Evolutionary conservation across 768 basidiomycete species (phyloP), one percentile per base, ranked within the genome.

Genomic region (Suillus bovinus): DNA sequence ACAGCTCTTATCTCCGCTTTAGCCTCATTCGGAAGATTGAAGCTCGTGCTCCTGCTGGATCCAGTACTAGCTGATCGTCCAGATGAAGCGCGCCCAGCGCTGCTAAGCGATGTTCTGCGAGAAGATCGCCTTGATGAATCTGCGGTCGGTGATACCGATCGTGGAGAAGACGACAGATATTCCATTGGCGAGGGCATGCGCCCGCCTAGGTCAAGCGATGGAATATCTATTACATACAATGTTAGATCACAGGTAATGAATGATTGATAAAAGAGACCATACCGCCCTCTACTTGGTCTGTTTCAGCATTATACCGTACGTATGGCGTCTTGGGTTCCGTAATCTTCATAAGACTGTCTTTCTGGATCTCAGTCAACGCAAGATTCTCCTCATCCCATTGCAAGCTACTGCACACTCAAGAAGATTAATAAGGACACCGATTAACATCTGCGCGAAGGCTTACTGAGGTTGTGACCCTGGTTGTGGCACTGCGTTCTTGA

Each of bases 341-440:
- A 71, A 98, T 98, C 85, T 97, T 98, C 95, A 97, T 98, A 71
- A 94, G 79, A 66, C 93, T 95, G 70, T 96, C 94, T 76, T 96
- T 96, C 81, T 91, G 87, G 67, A 94, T 88, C 76, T 98, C 95
- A 1, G 95, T 97, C 70, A 92, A 75, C 29, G 93, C 92, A 39
- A 98, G 82, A 72, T 97, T 98, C 73, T 87, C 92, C 70, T 98
- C 95, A 71, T 98, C 96, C 95, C 95, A 98, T 71, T 93, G 91
- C 70, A 97, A 71, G 68, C 88, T 95, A 67, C 83, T 82, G 59
- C 9, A 22, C 57, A n/a, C 38, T 60, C 46, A 14, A 39, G 16
- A 3, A 61, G 14, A 27, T 39, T 13, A 58, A 58, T 14, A 60
- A 29, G 13, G 56, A 29, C 22, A 36, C 7, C 9, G 13, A 55